phyloP scores from a whole-genome alignment of 2,329 filamentous ascomycete genomes.

The Microdochium trichocladiopsis region DNA sequence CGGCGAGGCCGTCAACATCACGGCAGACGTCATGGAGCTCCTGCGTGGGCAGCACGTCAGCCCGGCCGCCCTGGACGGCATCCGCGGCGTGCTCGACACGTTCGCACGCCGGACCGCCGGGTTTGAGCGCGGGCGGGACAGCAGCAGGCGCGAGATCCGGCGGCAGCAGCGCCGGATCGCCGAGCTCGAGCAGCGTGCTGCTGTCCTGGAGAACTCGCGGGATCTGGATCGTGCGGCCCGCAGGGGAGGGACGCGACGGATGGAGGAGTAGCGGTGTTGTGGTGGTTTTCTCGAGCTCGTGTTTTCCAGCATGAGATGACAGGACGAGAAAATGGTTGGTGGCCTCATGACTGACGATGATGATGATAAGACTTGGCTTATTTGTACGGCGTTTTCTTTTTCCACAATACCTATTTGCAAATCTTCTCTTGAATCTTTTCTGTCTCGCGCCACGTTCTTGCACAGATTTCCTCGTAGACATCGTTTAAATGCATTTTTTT shows the following conservation, averaged over 20 bases:
- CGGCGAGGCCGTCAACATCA: constrained; percentile 19
- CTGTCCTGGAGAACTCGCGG: constrained; percentile 29
- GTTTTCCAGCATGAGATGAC: too few species aligned
- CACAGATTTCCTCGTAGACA: too few species aligned
- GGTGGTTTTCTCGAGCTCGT: background rate
- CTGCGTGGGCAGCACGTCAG: constrained; percentile 33
- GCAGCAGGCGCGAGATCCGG: constrained; percentile 53
- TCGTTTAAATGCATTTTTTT: too few species aligned
- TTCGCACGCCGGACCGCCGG: constrained; percentile 55
- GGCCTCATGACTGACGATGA: too few species aligned
- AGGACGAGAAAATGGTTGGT: too few species aligned
- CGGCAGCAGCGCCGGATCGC: constrained; percentile 46
- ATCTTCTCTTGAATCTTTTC: too few species aligned
- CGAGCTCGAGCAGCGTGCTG: constrained; percentile 26
- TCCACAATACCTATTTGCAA: too few species aligned
- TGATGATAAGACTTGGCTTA: too few species aligned
- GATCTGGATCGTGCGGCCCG: constrained; percentile 10
- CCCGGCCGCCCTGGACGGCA: constrained; percentile 21
- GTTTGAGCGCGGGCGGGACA: constrained; percentile 57
- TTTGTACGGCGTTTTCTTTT: too few species aligned
- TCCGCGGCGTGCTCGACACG: constrained; percentile 40
- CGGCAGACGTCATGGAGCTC: constrained; percentile 40
- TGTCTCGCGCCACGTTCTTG: too few species aligned
- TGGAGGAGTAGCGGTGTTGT: background rate
- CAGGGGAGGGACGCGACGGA: background rate